Evolutionary conservation across 306 rosid genomes (phyloP), one percentile per base, ranked within the genome.

Genomic region (Trifolium pratense): DNA sequence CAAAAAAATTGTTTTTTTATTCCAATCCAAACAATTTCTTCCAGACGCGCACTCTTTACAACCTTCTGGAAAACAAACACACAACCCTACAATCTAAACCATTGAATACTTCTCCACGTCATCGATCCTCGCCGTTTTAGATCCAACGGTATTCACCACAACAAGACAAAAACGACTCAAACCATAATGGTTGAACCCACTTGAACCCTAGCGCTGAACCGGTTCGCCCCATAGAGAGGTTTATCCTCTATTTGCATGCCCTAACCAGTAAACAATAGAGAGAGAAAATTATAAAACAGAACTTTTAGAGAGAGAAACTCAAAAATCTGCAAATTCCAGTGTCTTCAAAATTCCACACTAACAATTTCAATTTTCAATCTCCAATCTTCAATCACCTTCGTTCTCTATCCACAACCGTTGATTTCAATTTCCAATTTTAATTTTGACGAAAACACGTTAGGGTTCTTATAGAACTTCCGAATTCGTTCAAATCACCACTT

Each of bases 41-140:
- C 13, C 53, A 52, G 81, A 34, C 56, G 56, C 36, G 36, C 56
- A 11, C 12, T 43, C 58, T 73, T 84, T 71, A 73, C 84, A 63
- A 69, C 75, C 74, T 76, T 83, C 85, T 79, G 34, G 73, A 84
- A 83, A 92, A 92, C 97, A 88, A 92, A 85, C 97, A 92, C 96
- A 92, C 71, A 67, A 75, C 59, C 29, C 53, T 42, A n/a, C 40
- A 75, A 88, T 88, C 84, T 9, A 26, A n/a, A 4, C 92, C 97
- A 64, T 90, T 51, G 76, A 75, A 32, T 20, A 0, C 0, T 0
- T 17, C 0, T 37, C 87, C 87, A 85, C 68, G 89, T 89, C 92
- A 92, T 0, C 86, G 81, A 92, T 92, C 96, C 87, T 36, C 64
- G 74, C 25, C 73, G 4, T 0, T 1, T 8, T 0, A 0, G 9